These are phyloP conservation scores for Zasmidium cellare DNA, from an alignment of 2,329 filamentous ascomycete species.

Conservation along the genomic window DNA sequence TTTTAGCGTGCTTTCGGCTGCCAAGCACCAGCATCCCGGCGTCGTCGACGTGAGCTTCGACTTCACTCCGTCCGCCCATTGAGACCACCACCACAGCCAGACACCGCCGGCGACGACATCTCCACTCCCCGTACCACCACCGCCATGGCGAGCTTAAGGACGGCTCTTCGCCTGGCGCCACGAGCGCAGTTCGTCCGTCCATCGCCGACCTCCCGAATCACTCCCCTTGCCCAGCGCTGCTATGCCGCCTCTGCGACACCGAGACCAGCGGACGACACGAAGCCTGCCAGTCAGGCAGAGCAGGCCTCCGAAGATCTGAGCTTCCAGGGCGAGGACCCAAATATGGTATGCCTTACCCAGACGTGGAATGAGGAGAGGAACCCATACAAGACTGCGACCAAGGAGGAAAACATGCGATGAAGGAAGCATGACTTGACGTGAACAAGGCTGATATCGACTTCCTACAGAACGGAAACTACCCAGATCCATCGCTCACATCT, in stretches of 20 bases:
- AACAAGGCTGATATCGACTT: background rate
- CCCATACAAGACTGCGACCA: background rate
- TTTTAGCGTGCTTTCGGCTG: background rate
- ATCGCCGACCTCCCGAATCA: slow-evolving; percentile 21
- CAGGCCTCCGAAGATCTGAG: slow-evolving; percentile 29
- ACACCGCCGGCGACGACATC: slow-evolving; percentile 3
- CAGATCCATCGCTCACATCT: slow-evolving; percentile 63
- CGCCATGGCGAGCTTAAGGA: slow-evolving; percentile 29
- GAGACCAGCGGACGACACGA: slow-evolving; percentile 24
- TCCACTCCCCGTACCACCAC: background rate
- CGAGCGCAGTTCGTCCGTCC: slow-evolving; percentile 31
- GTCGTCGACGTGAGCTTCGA: background rate
- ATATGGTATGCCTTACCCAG: slow-evolving; percentile 29
- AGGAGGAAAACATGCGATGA: background rate
- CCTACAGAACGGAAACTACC: slow-evolving; percentile 77
- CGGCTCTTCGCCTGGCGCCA: slow-evolving; percentile 27
- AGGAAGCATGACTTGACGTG: background rate
- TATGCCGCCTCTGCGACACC: slow-evolving; percentile 19
- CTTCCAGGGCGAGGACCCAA: slow-evolving; percentile 26
- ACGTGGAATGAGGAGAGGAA: background rate
- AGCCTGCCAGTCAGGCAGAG: slow-evolving; percentile 27
- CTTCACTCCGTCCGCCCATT: background rate
- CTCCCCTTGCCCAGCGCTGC: slow-evolving; percentile 25
- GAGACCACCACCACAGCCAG: background rate
- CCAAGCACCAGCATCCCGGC: background rate